Conservation (phyloP, 345 rosid species). For the Eutrema yunnanense region DNA sequence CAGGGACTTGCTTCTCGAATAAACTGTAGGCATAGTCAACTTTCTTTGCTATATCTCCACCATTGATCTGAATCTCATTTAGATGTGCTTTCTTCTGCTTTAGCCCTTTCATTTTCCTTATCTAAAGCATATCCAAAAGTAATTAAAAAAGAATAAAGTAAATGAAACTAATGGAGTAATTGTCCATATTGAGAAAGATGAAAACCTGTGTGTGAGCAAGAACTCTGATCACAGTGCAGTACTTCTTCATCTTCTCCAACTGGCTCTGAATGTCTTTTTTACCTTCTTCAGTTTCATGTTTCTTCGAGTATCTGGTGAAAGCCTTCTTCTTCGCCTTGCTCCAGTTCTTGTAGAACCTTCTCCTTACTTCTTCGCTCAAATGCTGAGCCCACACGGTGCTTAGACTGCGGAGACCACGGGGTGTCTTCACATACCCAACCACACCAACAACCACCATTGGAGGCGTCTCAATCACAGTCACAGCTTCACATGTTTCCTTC, state of each 20-base stretch:
- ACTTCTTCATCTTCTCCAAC: constrained; percentile 84
- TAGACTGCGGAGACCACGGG: constrained; percentile 71
- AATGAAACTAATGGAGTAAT: not conserved
- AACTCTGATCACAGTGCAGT: constrained; percentile 72
- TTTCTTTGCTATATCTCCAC: constrained; percentile 68
- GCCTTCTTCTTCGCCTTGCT: constrained; percentile 88
- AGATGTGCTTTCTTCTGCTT: constrained; percentile 95
- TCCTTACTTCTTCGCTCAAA: constrained; percentile 71
- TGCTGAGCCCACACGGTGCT: constrained; percentile 92
- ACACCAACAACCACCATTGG: constrained; percentile 88
- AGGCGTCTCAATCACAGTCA: constrained; percentile 83
- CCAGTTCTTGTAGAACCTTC: constrained; percentile 94
- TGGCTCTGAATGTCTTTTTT: constrained; percentile 55
- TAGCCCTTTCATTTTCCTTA: constrained; percentile 78
- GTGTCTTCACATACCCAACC: constrained; percentile 84
- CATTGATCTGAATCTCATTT: constrained; percentile 92
- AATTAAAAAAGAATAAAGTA: not conserved
- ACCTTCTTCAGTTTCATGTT: constrained; percentile 64
- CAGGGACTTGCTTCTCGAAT: constrained; percentile 80
- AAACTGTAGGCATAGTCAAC: constrained; percentile 75
- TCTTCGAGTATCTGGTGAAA: constrained; percentile 63
- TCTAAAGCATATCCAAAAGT: constrained; percentile 23
- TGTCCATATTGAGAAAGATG: not conserved
- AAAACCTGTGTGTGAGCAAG: constrained; percentile 76
- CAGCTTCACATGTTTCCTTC: constrained; percentile 93